These are phyloP conservation scores for Calycina herbarum DNA, from an alignment of 2,329 filamentous ascomycete genomes.

Conservation along the genomic window DNA sequence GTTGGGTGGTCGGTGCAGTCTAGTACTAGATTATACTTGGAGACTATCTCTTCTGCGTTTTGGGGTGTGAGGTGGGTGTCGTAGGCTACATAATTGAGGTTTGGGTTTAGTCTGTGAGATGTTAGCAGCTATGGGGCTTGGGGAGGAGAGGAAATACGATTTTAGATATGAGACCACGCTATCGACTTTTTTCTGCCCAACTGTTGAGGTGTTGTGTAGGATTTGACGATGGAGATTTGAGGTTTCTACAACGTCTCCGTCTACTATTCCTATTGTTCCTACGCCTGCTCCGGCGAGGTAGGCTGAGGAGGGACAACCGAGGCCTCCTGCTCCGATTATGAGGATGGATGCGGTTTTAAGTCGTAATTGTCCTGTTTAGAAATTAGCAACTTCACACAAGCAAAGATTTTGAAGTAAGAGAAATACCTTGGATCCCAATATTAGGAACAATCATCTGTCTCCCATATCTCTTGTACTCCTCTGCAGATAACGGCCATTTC, in stretches of 20 bases:
- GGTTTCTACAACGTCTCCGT: conserved; percentile 82
- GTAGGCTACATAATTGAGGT: conserved; percentile 64
- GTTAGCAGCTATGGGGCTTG: not conserved
- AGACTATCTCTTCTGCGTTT: conserved; percentile 67
- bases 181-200: conserved; percentile 78
- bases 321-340: conserved; percentile 81
- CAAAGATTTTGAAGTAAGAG: not conserved
- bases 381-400: conserved; percentile 9
- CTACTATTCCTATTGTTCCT: conserved; percentile 78
- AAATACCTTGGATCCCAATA: conserved; percentile 69
- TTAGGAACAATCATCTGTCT: conserved; percentile 86
- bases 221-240: conserved; percentile 95
- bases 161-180: conserved; percentile 65
- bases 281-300: conserved; percentile 91
- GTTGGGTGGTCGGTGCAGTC: conserved; percentile 96
- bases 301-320: conserved; percentile 89
- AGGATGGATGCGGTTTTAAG: conserved; percentile 71
- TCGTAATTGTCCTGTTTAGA: conserved; percentile 66
- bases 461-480: conserved; percentile 85
- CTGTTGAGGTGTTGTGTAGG: conserved; percentile 68
- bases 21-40: conserved; percentile 76
- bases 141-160: conserved; percentile 42
- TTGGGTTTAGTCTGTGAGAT: conserved; percentile 66
- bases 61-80: conserved; percentile 64
- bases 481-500: conserved; percentile 67